Base-by-base conservation (phyloP, 2,329 filamentous ascomycete genomes). In the Trichoderma breve region DNA sequence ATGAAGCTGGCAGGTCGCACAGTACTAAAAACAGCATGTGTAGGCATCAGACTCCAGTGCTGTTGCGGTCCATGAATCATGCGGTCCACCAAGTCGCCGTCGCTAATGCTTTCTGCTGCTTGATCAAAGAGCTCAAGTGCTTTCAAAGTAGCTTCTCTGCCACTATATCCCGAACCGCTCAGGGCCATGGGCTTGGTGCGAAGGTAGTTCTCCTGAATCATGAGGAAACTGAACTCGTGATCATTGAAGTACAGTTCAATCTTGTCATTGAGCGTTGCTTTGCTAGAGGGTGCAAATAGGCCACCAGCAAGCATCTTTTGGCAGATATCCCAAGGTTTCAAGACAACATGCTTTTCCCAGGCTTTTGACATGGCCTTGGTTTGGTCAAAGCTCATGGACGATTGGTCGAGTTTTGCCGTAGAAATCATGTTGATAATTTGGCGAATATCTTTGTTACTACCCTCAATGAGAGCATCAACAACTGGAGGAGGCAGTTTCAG, bases 1-100 rank as follows among this genome's bases (percentile, higher is more conserved):
- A 96, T 86, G 78, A 92, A 97, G 80, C 94, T 97, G 8, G 96
- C 92, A 5, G 96, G 96, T 30, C 93, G 88, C 28, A 99, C 95
- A 70, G 97, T 97, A 79, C 95, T 97, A 84, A 98, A 98, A 51
- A 98, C 88, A 30, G 95, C 96, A 81, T 99, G 96, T 1, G 93
- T 92, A 15, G 96, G 96, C 96, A 99, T 99, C 73, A 99, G 84
- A 79, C 93, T 96, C 96, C 96, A 99, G 74, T 99, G 96, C 80
- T 99, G 96, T 79, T 99, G 96, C 58, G 94, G 93, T 30, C 96
- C 96, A 81, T 99, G 96, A 73, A 99, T 99, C 95, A 99, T 98
- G 67, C 94, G 89, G 81, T 99, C 96, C 3, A 98, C 93, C 43
- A 99, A 84, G 80, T 99, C 96, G 73, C 96, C 96, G 78, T 99